These are phyloP conservation scores for Phytophthora kernoviae DNA, from an alignment of 352 stramenopile genomes.

Conservation along the genomic window DNA sequence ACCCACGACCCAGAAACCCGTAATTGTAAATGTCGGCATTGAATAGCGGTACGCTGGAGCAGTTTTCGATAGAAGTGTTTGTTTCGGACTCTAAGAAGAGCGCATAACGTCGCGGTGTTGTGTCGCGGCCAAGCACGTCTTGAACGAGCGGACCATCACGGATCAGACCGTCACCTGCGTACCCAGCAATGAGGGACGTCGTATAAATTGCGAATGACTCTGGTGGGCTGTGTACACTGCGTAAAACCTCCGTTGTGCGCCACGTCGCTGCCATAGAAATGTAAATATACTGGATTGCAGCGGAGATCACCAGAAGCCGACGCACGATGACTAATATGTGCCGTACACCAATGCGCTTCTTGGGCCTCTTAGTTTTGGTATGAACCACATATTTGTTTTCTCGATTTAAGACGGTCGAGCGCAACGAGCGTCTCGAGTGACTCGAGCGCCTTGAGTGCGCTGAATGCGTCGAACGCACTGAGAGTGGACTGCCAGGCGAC, in stretches of 20 bases:
- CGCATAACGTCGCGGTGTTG: slow-evolving; percentile 18
- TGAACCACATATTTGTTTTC: neutral
- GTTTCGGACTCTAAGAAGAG: slow-evolving; percentile 31
- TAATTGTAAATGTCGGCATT: slow-evolving; percentile 27
- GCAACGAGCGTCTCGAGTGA: slow-evolving; percentile 67
- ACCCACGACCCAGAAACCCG: slow-evolving; percentile 31
- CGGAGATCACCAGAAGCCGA: slow-evolving; percentile 18
- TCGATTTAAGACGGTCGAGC: slow-evolving; percentile 6
- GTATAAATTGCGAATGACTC: slow-evolving; percentile 3
- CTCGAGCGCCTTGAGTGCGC: no score
- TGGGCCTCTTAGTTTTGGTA: neutral
- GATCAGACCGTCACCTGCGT: slow-evolving; percentile 25
- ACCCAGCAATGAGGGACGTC: slow-evolving; percentile 19
- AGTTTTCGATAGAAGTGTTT: neutral
- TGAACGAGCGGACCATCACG: slow-evolving; percentile 28
- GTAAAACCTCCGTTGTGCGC: slow-evolving; percentile 10
- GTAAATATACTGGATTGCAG: slow-evolving; percentile 29
- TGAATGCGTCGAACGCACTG: slow-evolving; percentile 5
- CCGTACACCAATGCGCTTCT: neutral
- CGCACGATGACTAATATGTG: slow-evolving; percentile 15
- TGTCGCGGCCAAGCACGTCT: slow-evolving; percentile 14
- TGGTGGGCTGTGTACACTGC: slow-evolving; percentile 6
- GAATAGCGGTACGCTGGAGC: neutral
- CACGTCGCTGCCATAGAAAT: slow-evolving; percentile 20
- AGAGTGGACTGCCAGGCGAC: slow-evolving; percentile 64